These are phyloP conservation scores for Xylariales sp. DNA, from an alignment of 2,329 filamentous ascomycete species.

Conservation along the genomic window DNA sequence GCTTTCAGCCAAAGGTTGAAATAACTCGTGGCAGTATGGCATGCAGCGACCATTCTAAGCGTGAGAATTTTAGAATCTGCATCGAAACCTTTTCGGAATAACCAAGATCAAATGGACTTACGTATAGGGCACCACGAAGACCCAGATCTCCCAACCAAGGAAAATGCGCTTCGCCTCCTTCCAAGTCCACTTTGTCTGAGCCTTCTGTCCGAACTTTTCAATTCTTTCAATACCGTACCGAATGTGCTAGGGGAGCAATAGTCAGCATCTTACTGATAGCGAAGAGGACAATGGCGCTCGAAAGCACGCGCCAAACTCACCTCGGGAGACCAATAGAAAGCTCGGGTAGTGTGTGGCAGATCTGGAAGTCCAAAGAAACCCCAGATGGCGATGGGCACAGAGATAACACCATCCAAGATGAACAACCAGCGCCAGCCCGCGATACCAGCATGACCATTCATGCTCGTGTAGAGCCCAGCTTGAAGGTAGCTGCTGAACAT, in stretches of 20 bases:
- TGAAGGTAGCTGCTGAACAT: conserved; percentile 53
- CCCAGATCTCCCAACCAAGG: neutral
- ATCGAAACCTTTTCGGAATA: no score
- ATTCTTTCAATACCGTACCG: conserved; percentile 1
- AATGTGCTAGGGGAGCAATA: no score
- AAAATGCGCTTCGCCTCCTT: neutral
- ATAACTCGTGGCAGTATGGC: neutral
- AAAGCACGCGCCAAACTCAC: no score
- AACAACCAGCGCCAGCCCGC: conserved; percentile 40
- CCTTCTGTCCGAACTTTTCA: neutral
- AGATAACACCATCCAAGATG: conserved; percentile 41
- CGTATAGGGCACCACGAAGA: conserved; percentile 1
- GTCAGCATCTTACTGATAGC: no score
- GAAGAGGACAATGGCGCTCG: no score
- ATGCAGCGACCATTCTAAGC: neutral
- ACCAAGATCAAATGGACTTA: no score
- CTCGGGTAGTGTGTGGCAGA: conserved; percentile 32
- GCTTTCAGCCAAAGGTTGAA: conserved; percentile 2
- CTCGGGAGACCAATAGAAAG: conserved; percentile 21
- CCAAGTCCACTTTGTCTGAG: neutral
- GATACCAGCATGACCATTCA: conserved; percentile 36
- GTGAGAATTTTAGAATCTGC: neutral
- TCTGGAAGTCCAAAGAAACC: conserved; percentile 39
- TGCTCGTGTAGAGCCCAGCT: conserved; percentile 31
- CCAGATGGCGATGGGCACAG: conserved; percentile 40